Base-by-base conservation (phyloP, 345 rosid species). In the Sonneratia alba region DNA sequence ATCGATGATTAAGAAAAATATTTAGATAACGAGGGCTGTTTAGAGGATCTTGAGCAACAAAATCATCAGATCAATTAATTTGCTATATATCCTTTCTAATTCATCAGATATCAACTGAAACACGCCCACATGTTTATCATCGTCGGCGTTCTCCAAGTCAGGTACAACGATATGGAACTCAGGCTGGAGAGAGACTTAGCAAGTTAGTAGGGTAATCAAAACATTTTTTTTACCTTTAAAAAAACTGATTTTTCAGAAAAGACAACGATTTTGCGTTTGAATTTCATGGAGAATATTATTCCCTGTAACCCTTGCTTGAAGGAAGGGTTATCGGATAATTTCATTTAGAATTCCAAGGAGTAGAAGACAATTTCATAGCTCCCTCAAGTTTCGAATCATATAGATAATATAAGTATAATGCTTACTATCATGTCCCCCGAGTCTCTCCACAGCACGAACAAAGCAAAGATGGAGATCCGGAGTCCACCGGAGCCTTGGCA, bases 401-500 rank as follows among this genome's bases (percentile, higher is more conserved):
- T 14, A 14, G 51, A 55, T 18, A 12, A 55, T 55, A 55, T 4
- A 18, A 55, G 59, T 4, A 18, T 12, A 7, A 57, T 12, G 66
- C 66, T 62, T 74, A 88, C 97, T 83, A 3, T 87, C 84, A 77
- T 87, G 92, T 24, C 97, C 97, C 9, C 97, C 97, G 2, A 92
- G 92, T 77, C 84, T 84, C 69, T 88, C 90, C 36, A 92, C 87
- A 2, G 94, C 96, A 69, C 80, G 87, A 71, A 86, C 71, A 71
- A 92, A 92, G 67, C 88, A 79, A 68, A 83, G 87, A 79, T 92
- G 97, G 72, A 92, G 97, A 81, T 90, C 97, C 0, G 87, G 86
- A 11, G 87, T 84, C 97, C 97, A 92, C 22, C 90, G 83, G 69
- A 90, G 86, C 76, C 97, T 77, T 0, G 96, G 94, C 73, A 80